Base-by-base conservation (phyloP, 768 basidiomycete genomes). In the Agrocybe praecox region DNA sequence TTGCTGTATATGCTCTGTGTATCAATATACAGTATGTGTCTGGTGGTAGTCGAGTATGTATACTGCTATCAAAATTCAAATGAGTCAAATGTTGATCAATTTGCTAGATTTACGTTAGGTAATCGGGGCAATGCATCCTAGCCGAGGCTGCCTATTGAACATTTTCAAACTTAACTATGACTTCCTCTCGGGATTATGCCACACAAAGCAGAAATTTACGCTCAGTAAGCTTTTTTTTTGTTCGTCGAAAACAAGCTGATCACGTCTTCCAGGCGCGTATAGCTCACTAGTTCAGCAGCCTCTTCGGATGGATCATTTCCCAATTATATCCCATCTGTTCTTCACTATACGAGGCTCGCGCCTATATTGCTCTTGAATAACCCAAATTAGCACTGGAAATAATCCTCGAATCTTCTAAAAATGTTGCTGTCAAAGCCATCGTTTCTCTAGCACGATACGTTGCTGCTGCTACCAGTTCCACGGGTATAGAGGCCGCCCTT, bases 321-420 rank as follows among this genome's bases (percentile, higher is more conserved):
- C 15, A 87, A 91, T 63, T 89, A 88, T 68, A 72, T 73, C 10
- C 80, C 84, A 4, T 82, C 80, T 6, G 65, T 90, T n/a, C 72
- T n/a, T n/a, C n/a, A n/a, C n/a, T 94, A 24, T 94, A 92, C 77
- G 83, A 90, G 72, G 85, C 89, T 34, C 88, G 93, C 55, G 84
- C 92, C 1, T 78, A 85, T 62, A 84, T 95, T 53, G 91, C 92
- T 1, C 80, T 89, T 4, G 76, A 83, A 47, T 76, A 89, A 57
- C 71, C 88, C 6, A 65, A 81, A 45, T 74, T 80, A 3, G 89
- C 85, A 1, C 66, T 84, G 26, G 71, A 81, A 29, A 67, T 93
- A 29, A 65, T 92, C 21, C 83, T 86, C 9, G 26, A 29, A 44
- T 63, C 71, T 18, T 72, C 84, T 0, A 88, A 89, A 54, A 86